Base-by-base conservation (phyloP, 2,329 filamentous ascomycete genomes). In the Chaetomiaceae sp. region DNA sequence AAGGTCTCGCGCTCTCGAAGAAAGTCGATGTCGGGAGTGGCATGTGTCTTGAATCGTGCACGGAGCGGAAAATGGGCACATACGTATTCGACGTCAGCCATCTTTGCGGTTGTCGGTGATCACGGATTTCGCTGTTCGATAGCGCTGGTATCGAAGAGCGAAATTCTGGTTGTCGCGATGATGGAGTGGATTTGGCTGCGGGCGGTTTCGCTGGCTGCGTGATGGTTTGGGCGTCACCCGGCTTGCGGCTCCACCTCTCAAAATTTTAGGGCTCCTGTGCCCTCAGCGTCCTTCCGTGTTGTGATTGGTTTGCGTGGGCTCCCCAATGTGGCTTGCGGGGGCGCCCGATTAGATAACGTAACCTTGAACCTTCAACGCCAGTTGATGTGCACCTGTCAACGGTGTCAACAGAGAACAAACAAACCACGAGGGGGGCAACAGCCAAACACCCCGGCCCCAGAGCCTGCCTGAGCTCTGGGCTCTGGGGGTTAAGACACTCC, bases 11-110 rank as follows among this genome's bases (percentile, higher is more conserved):
- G 8, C 23, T 25, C 6, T 43, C 27, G 42, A 44, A 17, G 37
- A 39, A 11, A 25, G 45, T 34, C 43, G 39, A 15, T 39, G 31
- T 44, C 20, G 46, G 15, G 12, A 33, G 12, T 36, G 31, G 31
- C 14, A 22, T 20, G 49, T 12, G 17, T 27, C n/a, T 20, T 23
- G 20, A 8, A 45, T 39, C 43, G 54, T 27, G 37, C 36, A n/a
- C 31, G 43, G 33, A 36, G 48, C 31, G 20, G 56, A 37, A 55
- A 56, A 33, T 54, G 31, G 40, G 22, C 34, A 69, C 60, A 44
- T 64, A 64, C 62, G 61, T 67, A 68, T 66, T 68, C 68, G 44
- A 6, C 44, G 80, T 91, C 88, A 81, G 88, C 88, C 88, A 91
- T 91, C 75, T 74, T 88, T 81, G 79, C 78, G 75, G 73, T 67